Percentiles rank a stretch among this genome's conserved stretches.
Evolutionary conservation across 2,329 filamentous ascomycete species (phyloP).

Genomic region (Sclerotinia spermophila): DNA sequence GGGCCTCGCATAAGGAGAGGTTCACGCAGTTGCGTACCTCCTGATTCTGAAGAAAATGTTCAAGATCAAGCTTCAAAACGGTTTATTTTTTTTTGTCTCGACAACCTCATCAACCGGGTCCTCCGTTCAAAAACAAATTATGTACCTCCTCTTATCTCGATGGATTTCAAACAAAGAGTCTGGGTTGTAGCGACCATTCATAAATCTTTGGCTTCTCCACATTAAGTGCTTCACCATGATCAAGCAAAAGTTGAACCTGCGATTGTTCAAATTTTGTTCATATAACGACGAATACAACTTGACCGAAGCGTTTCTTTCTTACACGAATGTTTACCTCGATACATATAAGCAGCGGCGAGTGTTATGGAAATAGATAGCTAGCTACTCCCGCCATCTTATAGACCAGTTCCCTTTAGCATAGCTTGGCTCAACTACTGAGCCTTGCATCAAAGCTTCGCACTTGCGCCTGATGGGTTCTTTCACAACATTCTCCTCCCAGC

Average conservation of each 20-base stretch:
- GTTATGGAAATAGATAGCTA: neutral
- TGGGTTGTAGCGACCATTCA: neutral
- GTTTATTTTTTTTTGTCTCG: neutral
- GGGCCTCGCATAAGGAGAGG: neutral
- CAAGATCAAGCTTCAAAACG: neutral
- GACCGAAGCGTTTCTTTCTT: neutral
- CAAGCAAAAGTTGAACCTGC: neutral
- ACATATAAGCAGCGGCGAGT: neutral
- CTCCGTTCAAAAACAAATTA: neutral
- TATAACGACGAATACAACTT: neutral
- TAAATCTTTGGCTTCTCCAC: neutral
- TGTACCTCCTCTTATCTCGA: neutral
- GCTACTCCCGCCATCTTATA: constrained; percentile 17
- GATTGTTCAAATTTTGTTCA: neutral
- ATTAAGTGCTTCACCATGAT: neutral
- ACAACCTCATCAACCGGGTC: neutral
- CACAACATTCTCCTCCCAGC: neutral
- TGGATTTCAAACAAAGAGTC: neutral
- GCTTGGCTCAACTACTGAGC: constrained; percentile 17
- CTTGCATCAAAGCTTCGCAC: constrained; percentile 17
- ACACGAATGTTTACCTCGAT: neutral
- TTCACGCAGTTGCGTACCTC: neutral
- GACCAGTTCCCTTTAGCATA: constrained; percentile 18
- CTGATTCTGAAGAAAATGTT: neutral
- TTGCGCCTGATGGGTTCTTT: constrained; percentile 8